These are phyloP conservation scores for Aspergillus sp. DNA, from an alignment of 2,329 filamentous ascomycete genomes.

Conservation along the genomic window DNA sequence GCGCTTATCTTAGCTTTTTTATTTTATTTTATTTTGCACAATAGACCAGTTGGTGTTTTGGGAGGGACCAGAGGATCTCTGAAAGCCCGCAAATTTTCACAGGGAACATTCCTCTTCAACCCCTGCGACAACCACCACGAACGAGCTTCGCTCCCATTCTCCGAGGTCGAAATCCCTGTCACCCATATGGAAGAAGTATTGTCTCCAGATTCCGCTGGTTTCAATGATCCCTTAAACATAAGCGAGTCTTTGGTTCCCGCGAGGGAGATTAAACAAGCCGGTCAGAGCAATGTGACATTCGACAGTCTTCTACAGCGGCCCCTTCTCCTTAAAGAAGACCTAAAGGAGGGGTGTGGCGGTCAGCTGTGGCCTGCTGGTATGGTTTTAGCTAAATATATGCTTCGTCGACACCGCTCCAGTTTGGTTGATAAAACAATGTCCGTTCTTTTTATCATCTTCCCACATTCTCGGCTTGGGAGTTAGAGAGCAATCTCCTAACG, in stretches of 20 bases:
- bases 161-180: background rate
- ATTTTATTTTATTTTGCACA: background rate
- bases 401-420: conserved; percentile 67
- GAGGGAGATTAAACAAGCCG: conserved; percentile 52
- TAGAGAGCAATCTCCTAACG: background rate
- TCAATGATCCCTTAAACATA: conserved; percentile 41
- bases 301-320: conserved; percentile 70
- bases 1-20: no score
- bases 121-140: background rate
- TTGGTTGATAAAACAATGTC: conserved; percentile 71
- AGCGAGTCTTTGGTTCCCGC: conserved; percentile 58
- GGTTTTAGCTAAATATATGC: conserved; percentile 81
- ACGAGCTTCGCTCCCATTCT: background rate
- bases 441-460: conserved; percentile 36
- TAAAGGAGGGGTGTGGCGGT: conserved; percentile 84
- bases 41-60: background rate
- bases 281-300: conserved; percentile 60
- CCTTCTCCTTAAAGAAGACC: conserved; percentile 78
- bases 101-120: background rate
- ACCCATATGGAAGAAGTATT: conserved; percentile 12
- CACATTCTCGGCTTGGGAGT: background rate
- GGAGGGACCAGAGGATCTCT: background rate
- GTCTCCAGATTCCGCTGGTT: conserved; percentile 16
- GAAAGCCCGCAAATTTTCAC: background rate
- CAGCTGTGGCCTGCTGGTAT: conserved; percentile 94